phyloP scores from a whole-genome alignment of 495 filamentous ascomycete genomes.

The Melanomma pulvis-pyrius region DNA sequence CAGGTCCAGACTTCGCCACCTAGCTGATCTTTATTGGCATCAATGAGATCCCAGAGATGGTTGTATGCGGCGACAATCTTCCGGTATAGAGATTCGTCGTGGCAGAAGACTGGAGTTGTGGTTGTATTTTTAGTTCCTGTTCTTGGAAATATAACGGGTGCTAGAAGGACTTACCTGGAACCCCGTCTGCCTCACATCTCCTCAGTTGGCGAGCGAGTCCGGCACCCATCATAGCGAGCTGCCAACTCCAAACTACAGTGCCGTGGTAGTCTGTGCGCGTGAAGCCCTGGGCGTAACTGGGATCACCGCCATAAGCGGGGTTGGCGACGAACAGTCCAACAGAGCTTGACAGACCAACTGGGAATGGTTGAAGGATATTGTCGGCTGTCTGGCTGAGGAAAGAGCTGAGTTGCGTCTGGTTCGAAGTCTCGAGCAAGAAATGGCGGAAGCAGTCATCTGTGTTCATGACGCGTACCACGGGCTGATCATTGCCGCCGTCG shows the following conservation, averaged over 20 bases:
- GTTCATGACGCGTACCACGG: conserved; percentile 62
- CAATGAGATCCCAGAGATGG: conserved; percentile 62
- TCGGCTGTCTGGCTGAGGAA: conserved; percentile 60
- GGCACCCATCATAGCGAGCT: conserved; percentile 64
- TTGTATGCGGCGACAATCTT: conserved; percentile 62
- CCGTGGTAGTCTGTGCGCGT: conserved; percentile 64
- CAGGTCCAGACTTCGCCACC: conserved; percentile 67
- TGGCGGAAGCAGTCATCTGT: conserved; percentile 67
- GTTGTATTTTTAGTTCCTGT: not conserved
- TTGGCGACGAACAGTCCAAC: conserved; percentile 64
- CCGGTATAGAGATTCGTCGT: conserved; percentile 48
- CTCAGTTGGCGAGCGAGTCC: conserved; percentile 51
- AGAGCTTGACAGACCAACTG: conserved; percentile 59
- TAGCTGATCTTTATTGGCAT: conserved; percentile 56
- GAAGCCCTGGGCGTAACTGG: conserved; percentile 53
- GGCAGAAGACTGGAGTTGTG: conserved; percentile 57
- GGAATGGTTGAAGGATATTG: conserved; percentile 60
- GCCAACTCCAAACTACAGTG: conserved; percentile 69
- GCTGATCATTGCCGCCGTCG: conserved; percentile 55
- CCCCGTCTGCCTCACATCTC: conserved; percentile 46
- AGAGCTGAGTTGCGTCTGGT: conserved; percentile 58
- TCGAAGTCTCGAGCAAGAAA: conserved; percentile 63
- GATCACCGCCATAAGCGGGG: conserved; percentile 59
- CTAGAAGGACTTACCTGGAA: conserved; percentile 38
- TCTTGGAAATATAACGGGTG: not conserved